Conservation (phyloP, 192 early-diverging fungal species). For the Rhizoclosmatium globosum region DNA sequence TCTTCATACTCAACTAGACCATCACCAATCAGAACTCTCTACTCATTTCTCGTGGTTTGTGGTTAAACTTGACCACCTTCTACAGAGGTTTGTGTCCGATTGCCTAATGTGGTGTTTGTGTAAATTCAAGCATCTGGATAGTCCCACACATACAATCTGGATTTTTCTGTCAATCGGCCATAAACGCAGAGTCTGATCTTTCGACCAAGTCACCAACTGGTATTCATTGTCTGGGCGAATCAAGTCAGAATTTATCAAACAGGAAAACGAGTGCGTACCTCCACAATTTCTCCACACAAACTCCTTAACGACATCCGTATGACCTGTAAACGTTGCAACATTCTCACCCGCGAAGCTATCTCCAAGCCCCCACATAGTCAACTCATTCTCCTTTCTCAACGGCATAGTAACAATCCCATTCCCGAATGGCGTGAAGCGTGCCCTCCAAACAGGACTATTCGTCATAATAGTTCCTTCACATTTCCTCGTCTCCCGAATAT, state of each 20-base stretch:
- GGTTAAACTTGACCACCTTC: too few species aligned
- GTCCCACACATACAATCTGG: neutral
- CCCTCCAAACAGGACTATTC: slow-evolving; percentile 81
- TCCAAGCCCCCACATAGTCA: slow-evolving; percentile 69
- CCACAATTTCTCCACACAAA: slow-evolving; percentile 85
- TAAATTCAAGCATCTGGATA: too few species aligned
- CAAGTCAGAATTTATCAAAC: slow-evolving; percentile 9
- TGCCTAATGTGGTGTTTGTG: too few species aligned
- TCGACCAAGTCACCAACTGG: slow-evolving; percentile 86
- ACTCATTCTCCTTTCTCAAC: slow-evolving; percentile 69
- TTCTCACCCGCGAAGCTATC: slow-evolving; percentile 42
- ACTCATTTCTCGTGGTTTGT: too few species aligned
- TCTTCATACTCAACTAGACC: too few species aligned
- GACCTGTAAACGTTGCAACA: slow-evolving; percentile 76
- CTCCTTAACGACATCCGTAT: slow-evolving; percentile 81
- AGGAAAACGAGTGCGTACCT: slow-evolving; percentile 13
- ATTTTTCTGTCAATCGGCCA: slow-evolving; percentile 71
- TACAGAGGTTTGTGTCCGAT: too few species aligned
- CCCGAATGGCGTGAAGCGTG: slow-evolving; percentile 85
- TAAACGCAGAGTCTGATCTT: slow-evolving; percentile 78
- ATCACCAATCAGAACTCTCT: too few species aligned
- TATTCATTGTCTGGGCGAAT: slow-evolving; percentile 59
- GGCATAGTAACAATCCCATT: slow-evolving; percentile 86
- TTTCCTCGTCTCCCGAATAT: slow-evolving; percentile 67
- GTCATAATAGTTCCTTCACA: slow-evolving; percentile 73